These are phyloP conservation scores for Daldinia grandis DNA, from an alignment of 495 filamentous ascomycete genomes.

Conservation along the genomic window DNA sequence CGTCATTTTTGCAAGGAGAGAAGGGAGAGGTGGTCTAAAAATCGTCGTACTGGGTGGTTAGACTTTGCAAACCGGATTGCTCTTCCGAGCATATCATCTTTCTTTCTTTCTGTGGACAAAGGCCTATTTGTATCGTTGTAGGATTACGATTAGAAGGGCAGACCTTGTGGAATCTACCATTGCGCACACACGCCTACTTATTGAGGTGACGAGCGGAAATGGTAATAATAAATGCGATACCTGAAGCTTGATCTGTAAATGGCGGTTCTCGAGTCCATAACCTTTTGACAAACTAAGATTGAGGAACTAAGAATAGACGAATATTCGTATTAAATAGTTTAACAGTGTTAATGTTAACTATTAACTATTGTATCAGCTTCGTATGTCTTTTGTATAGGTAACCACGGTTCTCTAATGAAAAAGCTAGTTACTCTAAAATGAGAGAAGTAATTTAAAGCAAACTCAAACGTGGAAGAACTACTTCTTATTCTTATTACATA, in stretches of 20 bases:
- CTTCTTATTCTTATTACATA: background rate
- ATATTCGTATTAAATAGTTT: too few relatives aligned
- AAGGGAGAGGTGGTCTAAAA: conserved; percentile 13
- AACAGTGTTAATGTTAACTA: too few relatives aligned
- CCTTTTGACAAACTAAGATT: too few relatives aligned
- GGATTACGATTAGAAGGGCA: conserved; percentile 32
- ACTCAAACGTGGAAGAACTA: background rate
- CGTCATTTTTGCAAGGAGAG: conserved; percentile 11
- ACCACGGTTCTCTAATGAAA: too few relatives aligned
- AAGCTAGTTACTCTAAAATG: too few relatives aligned
- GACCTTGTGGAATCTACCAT: conserved; percentile 11
- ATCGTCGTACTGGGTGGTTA: conserved; percentile 19
- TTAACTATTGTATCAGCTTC: too few relatives aligned
- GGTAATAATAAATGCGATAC: background rate
- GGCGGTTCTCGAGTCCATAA: too few relatives aligned
- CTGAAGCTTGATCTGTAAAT: background rate
- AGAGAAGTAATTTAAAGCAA: background rate
- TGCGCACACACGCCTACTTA: conserved; percentile 16
- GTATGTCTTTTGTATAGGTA: too few relatives aligned
- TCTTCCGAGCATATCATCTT: conserved; percentile 13
- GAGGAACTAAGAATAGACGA: too few relatives aligned
- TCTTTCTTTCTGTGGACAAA: conserved; percentile 3
- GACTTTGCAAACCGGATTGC: conserved; percentile 23
- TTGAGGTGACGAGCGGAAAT: conserved; percentile 3
- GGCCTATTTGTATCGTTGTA: conserved; percentile 20